Conservation (phyloP, 345 rosid genomes). For the Syzygium aqueum region DNA sequence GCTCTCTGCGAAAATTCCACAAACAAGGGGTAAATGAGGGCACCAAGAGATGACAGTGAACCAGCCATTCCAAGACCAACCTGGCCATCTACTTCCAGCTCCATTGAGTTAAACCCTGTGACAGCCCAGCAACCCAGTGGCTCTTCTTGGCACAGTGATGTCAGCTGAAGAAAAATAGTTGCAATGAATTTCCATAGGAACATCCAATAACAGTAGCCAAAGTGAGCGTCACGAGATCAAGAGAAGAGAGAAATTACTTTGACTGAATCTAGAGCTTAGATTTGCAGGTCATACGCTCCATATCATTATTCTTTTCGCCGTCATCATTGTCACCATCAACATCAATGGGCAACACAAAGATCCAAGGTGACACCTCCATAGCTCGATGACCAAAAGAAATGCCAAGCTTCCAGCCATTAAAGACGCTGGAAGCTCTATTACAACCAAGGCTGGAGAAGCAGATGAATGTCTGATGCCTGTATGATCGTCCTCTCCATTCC, state of each 20-base stretch:
- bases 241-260: not conserved
- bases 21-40: not conserved
- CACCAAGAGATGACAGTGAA: not conserved
- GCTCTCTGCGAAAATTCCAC: not conserved
- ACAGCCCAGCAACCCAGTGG: not conserved
- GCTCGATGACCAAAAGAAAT: not conserved
- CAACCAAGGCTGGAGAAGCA: not conserved
- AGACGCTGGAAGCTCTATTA: not conserved
- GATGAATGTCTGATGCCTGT: not conserved
- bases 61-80: not conserved
- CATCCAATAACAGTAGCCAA: not conserved
- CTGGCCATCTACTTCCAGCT: not conserved
- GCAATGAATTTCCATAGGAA: not conserved
- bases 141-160: not conserved
- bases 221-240: not conserved
- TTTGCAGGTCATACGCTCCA: not conserved
- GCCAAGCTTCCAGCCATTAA: not conserved
- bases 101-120: not conserved
- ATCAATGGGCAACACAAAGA: not conserved
- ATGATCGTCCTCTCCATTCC: slow-evolving; percentile 15
- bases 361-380: not conserved
- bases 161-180: not conserved
- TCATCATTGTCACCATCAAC: not conserved
- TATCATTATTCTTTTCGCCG: not conserved
- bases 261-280: not conserved